Evolutionary conservation across 805 yeast genomes (phyloP).

Genomic region (Sugiyamaella mastotermitis): DNA sequence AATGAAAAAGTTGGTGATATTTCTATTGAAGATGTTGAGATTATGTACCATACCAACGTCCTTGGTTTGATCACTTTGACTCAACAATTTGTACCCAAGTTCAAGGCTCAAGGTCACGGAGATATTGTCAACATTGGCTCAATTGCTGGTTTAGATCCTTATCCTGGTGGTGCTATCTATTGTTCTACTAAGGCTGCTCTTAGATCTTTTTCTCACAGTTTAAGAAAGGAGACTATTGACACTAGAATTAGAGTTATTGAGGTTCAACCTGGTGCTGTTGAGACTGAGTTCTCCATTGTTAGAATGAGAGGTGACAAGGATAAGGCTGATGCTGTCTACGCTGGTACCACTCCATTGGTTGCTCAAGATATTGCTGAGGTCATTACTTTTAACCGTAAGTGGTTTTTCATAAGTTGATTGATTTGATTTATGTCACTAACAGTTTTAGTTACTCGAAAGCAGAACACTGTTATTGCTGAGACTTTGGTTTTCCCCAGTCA

Average conservation of each 20-base stretch:
- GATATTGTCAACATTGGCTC: slow-evolving; percentile 64
- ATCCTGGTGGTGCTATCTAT: slow-evolving; percentile 67
- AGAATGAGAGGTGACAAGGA: slow-evolving; percentile 57
- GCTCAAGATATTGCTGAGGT: slow-evolving; percentile 74
- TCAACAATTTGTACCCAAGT: slow-evolving; percentile 66
- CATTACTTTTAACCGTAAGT: slow-evolving; percentile 47
- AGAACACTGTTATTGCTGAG: slow-evolving; percentile 73
- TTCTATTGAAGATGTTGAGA: slow-evolving; percentile 53
- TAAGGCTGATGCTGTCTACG: slow-evolving; percentile 60
- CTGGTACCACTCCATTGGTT: slow-evolving; percentile 60
- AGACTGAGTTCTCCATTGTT: slow-evolving; percentile 65
- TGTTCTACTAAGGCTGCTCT: slow-evolving; percentile 66
- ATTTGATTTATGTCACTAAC: no score
- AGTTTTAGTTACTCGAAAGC: slow-evolving; percentile 54
- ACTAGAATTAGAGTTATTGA: slow-evolving; percentile 68
- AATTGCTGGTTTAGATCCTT: slow-evolving; percentile 65
- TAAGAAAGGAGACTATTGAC: slow-evolving; percentile 68
- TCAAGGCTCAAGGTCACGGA: slow-evolving; percentile 59
- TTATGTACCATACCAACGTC: slow-evolving; percentile 83
- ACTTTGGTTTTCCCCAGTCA: slow-evolving; percentile 75
- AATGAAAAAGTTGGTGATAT: slow-evolving; percentile 69
- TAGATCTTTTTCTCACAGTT: slow-evolving; percentile 47
- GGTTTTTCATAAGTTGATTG: background rate
- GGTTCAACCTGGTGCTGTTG: slow-evolving; percentile 74
- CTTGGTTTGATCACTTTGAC: slow-evolving; percentile 79